Evolutionary conservation across 2,329 filamentous ascomycete species (phyloP).

Genomic region (Stachybotrys chartarum): DNA sequence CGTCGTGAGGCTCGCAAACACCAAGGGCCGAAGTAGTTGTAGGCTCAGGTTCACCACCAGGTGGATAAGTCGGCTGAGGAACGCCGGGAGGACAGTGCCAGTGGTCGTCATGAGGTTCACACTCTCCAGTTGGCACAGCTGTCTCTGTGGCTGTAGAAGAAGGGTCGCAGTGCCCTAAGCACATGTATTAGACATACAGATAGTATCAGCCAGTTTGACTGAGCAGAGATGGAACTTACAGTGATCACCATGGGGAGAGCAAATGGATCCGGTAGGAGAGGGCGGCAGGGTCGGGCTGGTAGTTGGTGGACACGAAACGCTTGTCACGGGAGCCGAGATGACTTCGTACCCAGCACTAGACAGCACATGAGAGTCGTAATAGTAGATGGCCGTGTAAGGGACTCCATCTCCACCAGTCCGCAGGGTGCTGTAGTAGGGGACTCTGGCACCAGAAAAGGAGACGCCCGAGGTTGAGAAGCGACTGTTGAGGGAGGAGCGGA

Average conservation of each 20-base stretch:
- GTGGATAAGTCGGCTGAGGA: slow-evolving; percentile 1
- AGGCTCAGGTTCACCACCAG: neutral
- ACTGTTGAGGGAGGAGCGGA: neutral
- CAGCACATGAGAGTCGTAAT: neutral
- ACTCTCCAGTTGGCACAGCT: neutral
- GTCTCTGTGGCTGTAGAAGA: slow-evolving; percentile 1
- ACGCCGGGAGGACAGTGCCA: slow-evolving; percentile 3
- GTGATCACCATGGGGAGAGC: slow-evolving; percentile 7
- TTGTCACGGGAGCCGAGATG: neutral
- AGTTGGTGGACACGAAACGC: slow-evolving; percentile 3
- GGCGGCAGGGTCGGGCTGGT: slow-evolving; percentile 3
- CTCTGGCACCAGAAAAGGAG: neutral
- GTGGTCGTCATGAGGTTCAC: neutral
- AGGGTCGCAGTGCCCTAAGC: slow-evolving; percentile 5
- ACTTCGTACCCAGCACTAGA: neutral
- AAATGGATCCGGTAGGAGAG: slow-evolving; percentile 7
- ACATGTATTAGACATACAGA: neutral
- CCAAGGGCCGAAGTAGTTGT: neutral
- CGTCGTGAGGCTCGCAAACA: neutral
- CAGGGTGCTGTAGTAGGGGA: slow-evolving; percentile 1
- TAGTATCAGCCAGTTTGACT: neutral
- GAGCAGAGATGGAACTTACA: slow-evolving; percentile 1
- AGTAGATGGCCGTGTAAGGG: neutral
- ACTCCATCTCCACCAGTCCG: neutral
- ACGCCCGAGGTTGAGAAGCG: neutral